These are phyloP conservation scores for Crithidia fasciculata DNA, from an alignment of 208 protist genomes.

Conservation along the genomic window DNA sequence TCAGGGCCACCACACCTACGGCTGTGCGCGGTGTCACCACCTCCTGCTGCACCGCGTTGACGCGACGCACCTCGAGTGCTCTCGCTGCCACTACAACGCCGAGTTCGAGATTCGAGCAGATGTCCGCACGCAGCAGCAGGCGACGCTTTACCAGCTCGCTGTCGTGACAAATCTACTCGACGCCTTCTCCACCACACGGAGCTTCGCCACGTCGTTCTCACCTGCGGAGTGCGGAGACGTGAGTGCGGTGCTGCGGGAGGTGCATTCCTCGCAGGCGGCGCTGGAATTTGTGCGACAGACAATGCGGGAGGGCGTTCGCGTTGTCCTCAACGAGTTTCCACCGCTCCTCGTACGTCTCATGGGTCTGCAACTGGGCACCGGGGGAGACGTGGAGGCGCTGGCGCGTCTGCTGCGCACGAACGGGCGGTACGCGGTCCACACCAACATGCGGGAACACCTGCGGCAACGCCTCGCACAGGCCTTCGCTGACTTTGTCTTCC, in stretches of 20 bases:
- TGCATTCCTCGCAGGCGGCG: conserved; percentile 24
- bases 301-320: conserved; percentile 56
- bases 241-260: conserved; percentile 41
- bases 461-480: conserved; percentile 31
- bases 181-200: conserved; percentile 53
- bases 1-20: conserved; percentile 45
- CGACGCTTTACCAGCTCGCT: conserved; percentile 67
- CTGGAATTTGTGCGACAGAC: conserved; percentile 51
- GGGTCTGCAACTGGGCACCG: conserved; percentile 59
- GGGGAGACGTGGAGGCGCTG: conserved; percentile 37
- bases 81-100: conserved; percentile 77
- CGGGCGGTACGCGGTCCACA: conserved; percentile 42
- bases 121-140: conserved; percentile 52
- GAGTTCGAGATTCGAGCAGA: conserved; percentile 63
- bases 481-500: conserved; percentile 33
- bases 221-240: conserved; percentile 26
- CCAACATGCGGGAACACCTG: conserved; percentile 52
- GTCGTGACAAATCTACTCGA: conserved; percentile 56
- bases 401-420: conserved; percentile 45
- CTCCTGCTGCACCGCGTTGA: conserved; percentile 41
- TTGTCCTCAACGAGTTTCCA: conserved; percentile 48
- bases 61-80: conserved; percentile 50
- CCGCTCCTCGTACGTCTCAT: conserved; percentile 35
- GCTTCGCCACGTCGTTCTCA: conserved; percentile 47
- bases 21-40: conserved; percentile 64